Conservation (phyloP, 2,329 filamentous ascomycete genomes). For the Endoconidiophora polonica region DNA sequence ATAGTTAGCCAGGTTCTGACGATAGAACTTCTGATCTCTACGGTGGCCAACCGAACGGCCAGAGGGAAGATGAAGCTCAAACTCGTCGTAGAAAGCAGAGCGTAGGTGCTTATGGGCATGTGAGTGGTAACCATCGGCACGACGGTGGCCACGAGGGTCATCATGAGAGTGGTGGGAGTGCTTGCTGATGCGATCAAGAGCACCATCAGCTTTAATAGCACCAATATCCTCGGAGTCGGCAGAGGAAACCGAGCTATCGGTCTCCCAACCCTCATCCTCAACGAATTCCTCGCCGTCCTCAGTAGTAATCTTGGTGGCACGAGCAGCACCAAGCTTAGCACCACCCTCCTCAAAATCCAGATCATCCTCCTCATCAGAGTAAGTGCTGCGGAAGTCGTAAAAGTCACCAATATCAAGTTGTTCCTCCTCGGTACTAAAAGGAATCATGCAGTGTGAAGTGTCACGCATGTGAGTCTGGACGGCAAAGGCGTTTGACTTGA, state of each 20-base stretch:
- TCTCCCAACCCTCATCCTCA: constrained; percentile 78
- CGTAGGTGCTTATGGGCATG: constrained; percentile 61
- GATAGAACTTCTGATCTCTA: constrained; percentile 72
- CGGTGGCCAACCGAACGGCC: constrained; percentile 83
- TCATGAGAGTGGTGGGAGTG: constrained; percentile 60
- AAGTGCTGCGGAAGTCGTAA: constrained; percentile 93
- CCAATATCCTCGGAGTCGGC: constrained; percentile 73
- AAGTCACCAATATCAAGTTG: constrained; percentile 90
- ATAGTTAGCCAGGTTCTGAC: constrained; percentile 79
- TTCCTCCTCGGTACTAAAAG: constrained; percentile 73
- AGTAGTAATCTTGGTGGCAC: constrained; percentile 34
- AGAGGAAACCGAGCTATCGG: constrained; percentile 78
- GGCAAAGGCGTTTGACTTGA: constrained; percentile 60
- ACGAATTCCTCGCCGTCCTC: constrained; percentile 31
- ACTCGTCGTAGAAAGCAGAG: constrained; percentile 79
- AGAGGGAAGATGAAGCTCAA: constrained; percentile 81
- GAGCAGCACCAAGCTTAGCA: constrained; percentile 51
- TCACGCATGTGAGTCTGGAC: constrained; percentile 96
- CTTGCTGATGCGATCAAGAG: constrained; percentile 49
- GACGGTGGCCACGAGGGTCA: constrained; percentile 56
- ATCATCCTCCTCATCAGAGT: constrained; percentile 59
- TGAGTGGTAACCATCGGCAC: constrained; percentile 64
- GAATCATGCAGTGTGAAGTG: constrained; percentile 92
- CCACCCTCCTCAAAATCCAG: constrained; percentile 38
- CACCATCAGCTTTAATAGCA: constrained; percentile 58